Percentiles rank a stretch among this genome's conserved stretches.
Evolutionary conservation across 139 green algal species (phyloP).

Genomic region (Penium margaritaceum): DNA sequence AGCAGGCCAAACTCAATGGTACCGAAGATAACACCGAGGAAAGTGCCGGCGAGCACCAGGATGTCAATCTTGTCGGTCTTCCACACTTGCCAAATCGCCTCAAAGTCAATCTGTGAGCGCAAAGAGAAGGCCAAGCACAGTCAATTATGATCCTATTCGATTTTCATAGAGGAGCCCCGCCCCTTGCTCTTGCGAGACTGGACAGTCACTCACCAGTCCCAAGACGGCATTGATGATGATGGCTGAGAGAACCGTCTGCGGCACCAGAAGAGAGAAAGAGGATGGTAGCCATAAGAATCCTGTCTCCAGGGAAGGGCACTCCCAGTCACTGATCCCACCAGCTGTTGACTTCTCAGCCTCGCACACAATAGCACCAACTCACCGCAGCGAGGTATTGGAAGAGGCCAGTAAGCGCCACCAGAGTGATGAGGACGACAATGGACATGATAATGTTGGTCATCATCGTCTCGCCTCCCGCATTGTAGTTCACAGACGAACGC

Average conservation of each 20-base stretch:
- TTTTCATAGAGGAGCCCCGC: background rate
- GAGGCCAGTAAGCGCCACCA: conserved; percentile 20
- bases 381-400: conserved; percentile 27
- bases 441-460: conserved; percentile 34
- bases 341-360: background rate
- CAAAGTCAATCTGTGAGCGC: conserved; percentile 17
- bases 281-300: background rate
- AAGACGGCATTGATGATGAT: conserved; percentile 41
- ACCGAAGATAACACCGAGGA: conserved; percentile 35
- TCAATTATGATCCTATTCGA: background rate
- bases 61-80: conserved; percentile 42
- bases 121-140: background rate
- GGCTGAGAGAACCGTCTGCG: conserved; percentile 15
- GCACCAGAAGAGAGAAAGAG: conserved; percentile 2
- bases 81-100: conserved; percentile 29
- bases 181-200: background rate
- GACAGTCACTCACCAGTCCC: background rate
- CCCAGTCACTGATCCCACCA: background rate
- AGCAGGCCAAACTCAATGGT: conserved; percentile 28
- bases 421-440: conserved; percentile 18
- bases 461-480: conserved; percentile 21
- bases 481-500: conserved; percentile 33
- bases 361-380: background rate
- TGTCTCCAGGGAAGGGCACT: background rate
- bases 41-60: conserved; percentile 16